Evolutionary conservation across 2,329 filamentous ascomycete genomes (phyloP), one percentile per base, ranked within the genome.

Genomic region (Xylariomycetidae sp.): DNA sequence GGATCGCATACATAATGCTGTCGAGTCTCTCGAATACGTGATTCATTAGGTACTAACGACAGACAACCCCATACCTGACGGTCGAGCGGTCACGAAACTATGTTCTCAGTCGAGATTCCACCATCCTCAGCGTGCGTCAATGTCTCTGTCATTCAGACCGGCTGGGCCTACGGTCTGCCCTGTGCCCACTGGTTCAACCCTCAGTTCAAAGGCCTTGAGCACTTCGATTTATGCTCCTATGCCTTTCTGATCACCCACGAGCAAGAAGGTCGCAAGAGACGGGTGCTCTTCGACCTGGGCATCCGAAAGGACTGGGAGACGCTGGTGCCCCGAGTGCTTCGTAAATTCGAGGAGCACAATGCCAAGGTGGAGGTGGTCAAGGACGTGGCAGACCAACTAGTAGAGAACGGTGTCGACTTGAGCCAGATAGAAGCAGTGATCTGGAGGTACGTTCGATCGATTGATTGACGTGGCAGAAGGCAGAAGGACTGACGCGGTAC

Each of bases 201-300:
- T 19, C 24, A 13, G n/a, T 28, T 37, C 17, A n/a, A 32, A 7
- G 34, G 34, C 2, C 30, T 32, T 6, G 22, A 32, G 10, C n/a
- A 13, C 6, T 37, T 32, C 24, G 18, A 32, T 7, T 12, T 28
- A 4, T 34, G 31, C 18, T 38, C 31, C 6, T 38, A 38, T 16
- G 24, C 18, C 22, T 38, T 38, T 16, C 31, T 38, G 10, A 26
- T 34, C 10, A 25, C 19, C 15, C 31, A 34, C 23, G 35, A 22
- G 7, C 18, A 24, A n/a, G 18, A 15, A 2, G 31, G 12, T 5
- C 18, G 19, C n/a, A 16, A 16, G 6, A 10, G 23, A n/a, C 19
- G 27, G n/a, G 15, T 38, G 6, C 35, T 38, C 18, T 38, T 31
- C 31, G 35, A 38, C n/a, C 19, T 38, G n/a, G 35, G 31, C 15